Evolutionary conservation across 2,329 filamentous ascomycete species (phyloP), one percentile per base, ranked within the genome.

Genomic region (Rasamsonia emersonii): DNA sequence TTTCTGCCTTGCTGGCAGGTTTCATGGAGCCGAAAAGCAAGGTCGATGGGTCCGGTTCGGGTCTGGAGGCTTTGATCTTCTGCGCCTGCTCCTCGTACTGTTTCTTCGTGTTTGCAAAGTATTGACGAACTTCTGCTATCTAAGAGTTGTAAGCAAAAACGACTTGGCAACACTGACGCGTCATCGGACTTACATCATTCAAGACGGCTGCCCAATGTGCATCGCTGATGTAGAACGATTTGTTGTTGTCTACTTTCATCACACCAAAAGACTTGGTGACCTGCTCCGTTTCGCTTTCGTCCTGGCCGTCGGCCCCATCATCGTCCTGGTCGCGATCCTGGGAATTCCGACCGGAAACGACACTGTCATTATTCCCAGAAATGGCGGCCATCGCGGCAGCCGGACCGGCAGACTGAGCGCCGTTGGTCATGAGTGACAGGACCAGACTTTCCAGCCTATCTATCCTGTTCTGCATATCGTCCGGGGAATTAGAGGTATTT

Each of bases 401-500:
- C 3, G 70, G 67, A 14, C 75, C 74, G 28, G 71, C 68, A 33
- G 73, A 70, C 43, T 73, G 68, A n/a, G 70, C 72, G 36, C 85
- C 85, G 56, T 84, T 88, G 52, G 89, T 89, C 89, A 96, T 95
- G 53, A 96, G 62, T 17, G 86, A 93, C 43, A 96, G 64, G 39
- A 96, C 89, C 56, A 96, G 67, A 47, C 84, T 82, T 70, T 96
- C 89, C 44, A 96, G 71, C 49, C 89, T 77, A 66, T 96, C 88
- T 64, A 96, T 96, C 56, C 91, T 82, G 54, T 93, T 93, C 65
- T 96, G 89, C 89, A 96, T 95, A 61, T 95, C 89, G 70, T 94
- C 88, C 30, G 89, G 86, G 46, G 73, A 69, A 35, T 71, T 69
- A 62, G 75, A 62, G 31, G 63, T 45, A 33, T 63, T 73, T 58